Evolutionary conservation across 345 rosid species (phyloP), one percentile per base, ranked within the genome.

Genomic region (Abelmoschus esculentus): DNA sequence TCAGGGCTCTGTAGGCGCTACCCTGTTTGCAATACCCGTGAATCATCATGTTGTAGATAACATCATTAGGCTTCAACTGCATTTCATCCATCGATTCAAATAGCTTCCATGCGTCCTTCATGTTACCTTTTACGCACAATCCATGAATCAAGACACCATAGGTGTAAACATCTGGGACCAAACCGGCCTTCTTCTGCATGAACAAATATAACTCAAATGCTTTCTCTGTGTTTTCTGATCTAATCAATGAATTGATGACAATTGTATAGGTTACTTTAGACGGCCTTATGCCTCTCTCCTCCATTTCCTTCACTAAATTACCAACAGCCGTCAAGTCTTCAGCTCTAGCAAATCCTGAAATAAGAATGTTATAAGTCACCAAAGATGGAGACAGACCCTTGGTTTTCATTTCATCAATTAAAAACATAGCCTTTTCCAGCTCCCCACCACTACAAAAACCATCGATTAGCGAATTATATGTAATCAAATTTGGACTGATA

Each of bases 11-110:
- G 73, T 75, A 90, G 0, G 87, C 82, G 79, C 81, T 86, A 52
- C 86, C 87, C 72, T 90, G 93, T 42, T 79, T 87, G 70, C 96
- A 87, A 69, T 93, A 93, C 8, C 96, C 90, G 10, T 76, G 76
- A 61, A 93, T 87, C 89, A 93, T 81, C 18, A 77, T 89, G 75
- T 89, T 77, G 81, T 85, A 87, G 53, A 87, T 79, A 31, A 90
- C 91, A 52, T 84, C 87, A 54, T 79, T 89, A 5, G 89, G 86
- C 78, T 85, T 79, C 75, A 92, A 34, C 64, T 72, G 76, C 74
- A 70, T 74, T 36, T 80, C 85, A 2, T 56, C 47, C 87, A 86
- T 81, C 54, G 85, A 82, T 77, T 74, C 82, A 36, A 86, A 81
- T 6, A 90, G 67, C 70, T 84, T 85, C 0, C 72, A 84, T 0